phyloP scores from a whole-genome alignment of 352 stramenopile species.

The Halophytophthora batemanensis region DNA sequence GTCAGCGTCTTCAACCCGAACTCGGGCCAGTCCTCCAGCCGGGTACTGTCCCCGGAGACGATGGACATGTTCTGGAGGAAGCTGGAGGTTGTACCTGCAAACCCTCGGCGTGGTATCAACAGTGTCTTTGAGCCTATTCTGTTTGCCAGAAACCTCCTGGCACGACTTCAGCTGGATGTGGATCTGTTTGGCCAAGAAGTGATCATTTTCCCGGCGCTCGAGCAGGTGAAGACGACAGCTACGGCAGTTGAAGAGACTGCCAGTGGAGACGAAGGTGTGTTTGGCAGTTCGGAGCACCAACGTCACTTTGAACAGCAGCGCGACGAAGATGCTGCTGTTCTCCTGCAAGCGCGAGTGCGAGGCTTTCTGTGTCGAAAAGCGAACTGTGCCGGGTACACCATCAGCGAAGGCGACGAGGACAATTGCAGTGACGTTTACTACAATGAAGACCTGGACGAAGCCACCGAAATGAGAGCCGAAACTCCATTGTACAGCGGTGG shows the following conservation, averaged over 20 bases:
- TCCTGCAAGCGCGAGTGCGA: conserved; percentile 6
- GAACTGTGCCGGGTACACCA: conserved; percentile 16
- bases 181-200: conserved; percentile 53
- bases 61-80: conserved; percentile 6
- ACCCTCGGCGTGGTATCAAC: conserved; percentile 1
- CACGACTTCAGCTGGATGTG: conserved; percentile 47
- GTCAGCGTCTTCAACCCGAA: conserved; percentile 45
- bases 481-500: neutral
- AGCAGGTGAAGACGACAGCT: conserved; percentile 9
- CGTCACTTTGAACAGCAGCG: conserved; percentile 2
- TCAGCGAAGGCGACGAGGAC: conserved; percentile 14
- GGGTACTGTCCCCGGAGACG: conserved; percentile 22
- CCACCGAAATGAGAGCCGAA: neutral
- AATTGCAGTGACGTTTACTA: conserved; percentile 5
- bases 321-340: neutral
- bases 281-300: neutral
- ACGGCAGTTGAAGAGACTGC: neutral
- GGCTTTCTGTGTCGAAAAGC: conserved; percentile 5
- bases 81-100: conserved; percentile 1
- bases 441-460: conserved; percentile 1
- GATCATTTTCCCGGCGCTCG: conserved; percentile 47
- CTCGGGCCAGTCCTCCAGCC: conserved; percentile 23
- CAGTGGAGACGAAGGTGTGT: neutral
- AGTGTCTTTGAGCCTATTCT: conserved; percentile 11
- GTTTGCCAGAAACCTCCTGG: conserved; percentile 38